Evolutionary conservation across 495 filamentous ascomycete species (phyloP), one percentile per base, ranked within the genome.

Genomic region (Xeromyces bisporus): DNA sequence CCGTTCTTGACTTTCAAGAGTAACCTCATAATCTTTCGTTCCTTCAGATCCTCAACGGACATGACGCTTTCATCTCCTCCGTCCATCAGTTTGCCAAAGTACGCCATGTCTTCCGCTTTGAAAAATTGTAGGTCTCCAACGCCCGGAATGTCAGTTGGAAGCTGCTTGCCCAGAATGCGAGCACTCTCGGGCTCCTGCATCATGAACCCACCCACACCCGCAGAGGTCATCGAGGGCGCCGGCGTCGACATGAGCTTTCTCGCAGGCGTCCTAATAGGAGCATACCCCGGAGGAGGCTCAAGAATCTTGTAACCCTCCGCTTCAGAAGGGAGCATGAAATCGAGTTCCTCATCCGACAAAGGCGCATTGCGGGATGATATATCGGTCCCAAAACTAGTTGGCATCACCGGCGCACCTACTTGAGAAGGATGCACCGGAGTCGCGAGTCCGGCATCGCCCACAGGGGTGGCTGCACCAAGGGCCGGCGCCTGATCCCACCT

Each of bases 1-100:
- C 91, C 91, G 51, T 99, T 99, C 71, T 99, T 99, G 61, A 99
- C 87, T 58, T 96, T 99, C 32, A 99, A 62, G 23, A 99, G 63
- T 27, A 99, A 66, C 31, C 91, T 64, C 87, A 96, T 94, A 48
- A 99, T 99, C 57, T 99, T 99, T 26, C 91, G 68, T 57, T 99
- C 86, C 51, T 94, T 96, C 36, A 99, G 59, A 47, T 96, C 89
- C 15, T 99, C 91, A 8, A 96, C 83, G 24, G 71, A 80, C 62
- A 99, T 74, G 21, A 73, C 64, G 40, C 83, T 85, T 49, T 99
- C 91, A 46, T 99, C 83, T n/a, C 75, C 74, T 10, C 80, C 83
- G 48, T 96, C 91, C 26, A 91, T 84, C 13, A 99, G 67, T 63
- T 96, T 99, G 32, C 89, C 87, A 43, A 99, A 99, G 58, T 99